Conservation (phyloP, 2,329 filamentous ascomycete species). For the Penicillium sp. region DNA sequence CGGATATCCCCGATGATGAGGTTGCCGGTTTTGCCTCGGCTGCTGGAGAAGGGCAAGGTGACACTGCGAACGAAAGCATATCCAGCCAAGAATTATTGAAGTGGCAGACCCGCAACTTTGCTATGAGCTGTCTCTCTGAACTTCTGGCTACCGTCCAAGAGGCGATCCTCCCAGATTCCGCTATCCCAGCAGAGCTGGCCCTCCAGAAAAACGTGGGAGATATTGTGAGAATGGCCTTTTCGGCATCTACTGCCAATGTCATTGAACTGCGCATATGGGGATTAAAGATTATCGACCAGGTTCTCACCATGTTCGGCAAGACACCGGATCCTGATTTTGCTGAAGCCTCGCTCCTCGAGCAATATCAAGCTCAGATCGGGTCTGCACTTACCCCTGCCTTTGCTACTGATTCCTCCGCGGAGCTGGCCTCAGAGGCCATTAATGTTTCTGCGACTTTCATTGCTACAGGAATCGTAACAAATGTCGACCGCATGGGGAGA, state of each 20-base stretch:
- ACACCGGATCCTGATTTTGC: slow-evolving; percentile 94
- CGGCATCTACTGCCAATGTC: slow-evolving; percentile 90
- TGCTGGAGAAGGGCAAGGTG: slow-evolving; percentile 59
- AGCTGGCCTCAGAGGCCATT: slow-evolving; percentile 91
- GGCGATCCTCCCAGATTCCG: slow-evolving; percentile 73
- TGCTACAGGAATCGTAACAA: slow-evolving; percentile 92
- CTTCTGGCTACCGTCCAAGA: slow-evolving; percentile 76
- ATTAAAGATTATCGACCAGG: slow-evolving; percentile 86
- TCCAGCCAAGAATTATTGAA: slow-evolving; percentile 80
- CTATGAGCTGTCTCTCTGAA: slow-evolving; percentile 82
- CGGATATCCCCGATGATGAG: slow-evolving; percentile 94
- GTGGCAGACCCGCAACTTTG: slow-evolving; percentile 95
- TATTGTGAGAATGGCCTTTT: slow-evolving; percentile 94
- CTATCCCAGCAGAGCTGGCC: slow-evolving; percentile 72
- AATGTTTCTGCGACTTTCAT: slow-evolving; percentile 99
- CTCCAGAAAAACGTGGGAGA: slow-evolving; percentile 84
- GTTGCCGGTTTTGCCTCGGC: slow-evolving; percentile 91
- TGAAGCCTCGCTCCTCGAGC: slow-evolving; percentile 93
- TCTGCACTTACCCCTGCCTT: slow-evolving; percentile 96
- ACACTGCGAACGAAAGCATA: slow-evolving; percentile 48
- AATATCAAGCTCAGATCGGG: slow-evolving; percentile 97
- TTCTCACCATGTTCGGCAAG: slow-evolving; percentile 93
- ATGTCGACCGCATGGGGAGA: slow-evolving; percentile 96
- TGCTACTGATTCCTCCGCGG: slow-evolving; percentile 90
- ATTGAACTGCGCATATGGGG: slow-evolving; percentile 87